phyloP scores from a whole-genome alignment of 2,329 filamentous ascomycete species.

The Parascedosporium putredinis region DNA sequence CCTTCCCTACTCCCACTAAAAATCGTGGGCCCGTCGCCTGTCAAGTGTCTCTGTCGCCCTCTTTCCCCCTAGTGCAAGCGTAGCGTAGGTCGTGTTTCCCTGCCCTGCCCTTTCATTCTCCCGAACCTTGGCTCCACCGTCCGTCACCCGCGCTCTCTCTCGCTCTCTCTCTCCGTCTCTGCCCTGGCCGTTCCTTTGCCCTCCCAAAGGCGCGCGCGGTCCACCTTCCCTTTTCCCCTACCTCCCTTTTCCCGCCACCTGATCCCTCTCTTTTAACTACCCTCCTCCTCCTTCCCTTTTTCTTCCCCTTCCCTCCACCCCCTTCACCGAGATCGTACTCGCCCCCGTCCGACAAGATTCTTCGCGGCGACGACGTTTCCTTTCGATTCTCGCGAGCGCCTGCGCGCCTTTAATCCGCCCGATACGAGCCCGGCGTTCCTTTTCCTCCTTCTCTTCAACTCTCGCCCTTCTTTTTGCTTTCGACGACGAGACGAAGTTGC shows the following conservation, averaged over 20 bases:
- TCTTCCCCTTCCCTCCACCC: constrained; percentile 2
- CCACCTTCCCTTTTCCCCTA: constrained; percentile 7
- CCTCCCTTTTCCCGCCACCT: constrained; percentile 6
- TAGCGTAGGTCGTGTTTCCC: constrained; percentile 3
- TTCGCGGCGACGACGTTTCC: constrained; percentile 10
- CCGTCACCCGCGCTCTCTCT: too few species aligned
- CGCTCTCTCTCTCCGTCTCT: too few species aligned
- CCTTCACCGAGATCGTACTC: constrained; percentile 6
- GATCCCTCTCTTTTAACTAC: constrained; percentile 7
- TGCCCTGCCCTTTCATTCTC: constrained; percentile 5
- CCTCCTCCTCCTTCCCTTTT: constrained; percentile 6
- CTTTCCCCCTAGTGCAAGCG: too few species aligned
- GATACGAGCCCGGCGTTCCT: constrained; percentile 4
- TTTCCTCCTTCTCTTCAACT: constrained; percentile 7
- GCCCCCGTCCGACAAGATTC: constrained; percentile 7
- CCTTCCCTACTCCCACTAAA: too few species aligned
- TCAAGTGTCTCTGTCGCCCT: neutral
- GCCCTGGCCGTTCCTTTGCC: neutral
- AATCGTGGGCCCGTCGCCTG: neutral
- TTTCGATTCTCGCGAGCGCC: constrained; percentile 11
- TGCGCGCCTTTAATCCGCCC: constrained; percentile 8
- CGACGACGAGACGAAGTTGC: constrained; percentile 6
- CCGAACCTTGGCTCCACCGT: constrained; percentile 5
- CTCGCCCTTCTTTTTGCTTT: constrained; percentile 6
- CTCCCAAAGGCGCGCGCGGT: neutral